Evolutionary conservation across 2,329 filamentous ascomycete species (phyloP).

Genomic region (Fusarium miscanthi): DNA sequence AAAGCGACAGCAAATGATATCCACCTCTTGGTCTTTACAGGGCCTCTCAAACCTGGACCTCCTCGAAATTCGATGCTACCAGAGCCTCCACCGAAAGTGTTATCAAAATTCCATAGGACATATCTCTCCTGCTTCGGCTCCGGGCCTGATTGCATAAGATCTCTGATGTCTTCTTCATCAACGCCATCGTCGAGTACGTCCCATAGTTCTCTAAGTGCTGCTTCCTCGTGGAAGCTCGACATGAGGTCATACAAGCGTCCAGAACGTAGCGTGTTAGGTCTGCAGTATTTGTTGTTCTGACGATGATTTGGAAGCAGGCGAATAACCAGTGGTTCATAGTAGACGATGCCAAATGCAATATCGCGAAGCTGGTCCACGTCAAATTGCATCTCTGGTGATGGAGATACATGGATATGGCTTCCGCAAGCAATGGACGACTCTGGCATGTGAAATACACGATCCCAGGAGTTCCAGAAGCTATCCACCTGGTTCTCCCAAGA

Average conservation of each 20-base stretch:
- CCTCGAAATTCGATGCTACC: background rate
- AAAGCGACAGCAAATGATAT: background rate
- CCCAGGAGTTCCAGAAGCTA: background rate
- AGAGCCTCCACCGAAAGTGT: background rate
- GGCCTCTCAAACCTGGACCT: background rate
- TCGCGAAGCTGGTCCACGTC: background rate
- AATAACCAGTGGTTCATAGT: background rate
- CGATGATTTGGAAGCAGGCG: background rate
- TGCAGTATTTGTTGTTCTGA: background rate
- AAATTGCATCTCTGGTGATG: background rate
- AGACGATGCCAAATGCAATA: background rate
- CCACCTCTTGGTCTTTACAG: background rate
- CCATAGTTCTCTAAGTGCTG: background rate
- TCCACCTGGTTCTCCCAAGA: background rate
- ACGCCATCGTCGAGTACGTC: background rate
- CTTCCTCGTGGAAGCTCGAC: background rate
- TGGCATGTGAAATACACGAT: background rate
- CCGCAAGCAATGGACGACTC: background rate
- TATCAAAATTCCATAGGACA: background rate
- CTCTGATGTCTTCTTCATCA: background rate
- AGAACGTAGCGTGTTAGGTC: background rate
- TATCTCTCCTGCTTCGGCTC: background rate
- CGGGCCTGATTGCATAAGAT: background rate
- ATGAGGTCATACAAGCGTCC: background rate
- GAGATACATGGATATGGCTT: background rate